Base-by-base conservation (phyloP, 2,329 filamentous ascomycete genomes). In the Magnaporthales sp. region DNA sequence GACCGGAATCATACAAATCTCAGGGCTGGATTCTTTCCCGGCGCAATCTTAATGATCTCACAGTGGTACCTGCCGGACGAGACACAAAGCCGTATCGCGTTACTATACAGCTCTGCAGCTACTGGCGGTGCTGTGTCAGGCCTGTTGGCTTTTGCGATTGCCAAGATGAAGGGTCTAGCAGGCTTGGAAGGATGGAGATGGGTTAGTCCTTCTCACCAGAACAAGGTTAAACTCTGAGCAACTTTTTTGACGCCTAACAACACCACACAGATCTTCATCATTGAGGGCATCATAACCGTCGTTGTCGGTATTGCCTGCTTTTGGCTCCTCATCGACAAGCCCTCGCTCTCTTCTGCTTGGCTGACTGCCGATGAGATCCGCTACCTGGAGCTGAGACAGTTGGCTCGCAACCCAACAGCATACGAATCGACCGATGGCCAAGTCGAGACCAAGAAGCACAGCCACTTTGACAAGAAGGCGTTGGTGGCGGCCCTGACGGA, bases 241-340 rank as follows among this genome's bases (percentile, higher is more conserved):
- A 82, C 22, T 71, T 73, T 1, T 80, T 80, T 6, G 56, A 13
- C 2, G 1, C 56, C 10, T n/a, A n/a, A n/a, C 22, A 13, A 1
- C 1, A 86, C 81, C 81, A 77, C 81, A 62, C 86, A 84, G 82
- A 83, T 84, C 30, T 86, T 86, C 68, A 81, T 86, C 62, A 73
- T 85, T 3, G 83, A 86, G 70, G 83, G 83, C 1, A 68, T 81
- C 1, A 67, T 76, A 1, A 80, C 80, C 4, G 74, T 81, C 0
- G 31, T 72, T n/a, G 70, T 80, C 9, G 76, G 74, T 1, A 61
- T 76, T 65, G 68, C 72, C 38, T 81, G 79, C 72, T 79, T 80
- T 71, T 78, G 83, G 70, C 75, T 86, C 3, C 78, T 82, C 24
- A 81, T 77, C 24, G 79, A 82, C 71, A 77, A 75, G 1, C 79